A percentile compares a stretch with the other conserved stretches of the same genome.
phyloP scores from a whole-genome alignment of 768 basidiomycete species.

The Polyporus arcularius region DNA sequence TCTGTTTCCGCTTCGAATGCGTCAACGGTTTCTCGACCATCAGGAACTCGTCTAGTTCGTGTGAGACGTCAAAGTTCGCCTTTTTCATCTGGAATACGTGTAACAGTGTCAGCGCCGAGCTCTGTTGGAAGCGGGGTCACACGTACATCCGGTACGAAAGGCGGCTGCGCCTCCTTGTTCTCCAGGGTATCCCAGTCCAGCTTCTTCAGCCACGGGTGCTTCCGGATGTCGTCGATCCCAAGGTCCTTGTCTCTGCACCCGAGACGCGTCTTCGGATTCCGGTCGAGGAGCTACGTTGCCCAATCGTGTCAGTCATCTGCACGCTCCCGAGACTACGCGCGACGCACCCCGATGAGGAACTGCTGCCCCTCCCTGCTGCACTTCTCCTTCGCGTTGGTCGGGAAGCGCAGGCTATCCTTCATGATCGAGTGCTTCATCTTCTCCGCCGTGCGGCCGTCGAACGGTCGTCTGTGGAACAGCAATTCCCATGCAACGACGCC shows the following conservation, averaged over 20 bases:
- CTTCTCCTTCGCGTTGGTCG: slow-evolving; percentile 61
- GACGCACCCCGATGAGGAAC: slow-evolving; percentile 66
- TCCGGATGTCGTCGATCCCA: slow-evolving; percentile 76
- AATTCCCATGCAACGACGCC: slow-evolving; percentile 91
- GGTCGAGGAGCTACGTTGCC: slow-evolving; percentile 71
- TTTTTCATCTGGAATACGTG: slow-evolving; percentile 69
- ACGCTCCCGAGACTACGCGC: slow-evolving; percentile 1
- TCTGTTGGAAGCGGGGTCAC: not conserved
- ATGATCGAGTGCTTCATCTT: slow-evolving; percentile 87
- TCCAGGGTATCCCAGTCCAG: slow-evolving; percentile 83
- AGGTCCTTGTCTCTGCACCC: slow-evolving; percentile 74
- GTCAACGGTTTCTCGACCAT: slow-evolving; percentile 98
- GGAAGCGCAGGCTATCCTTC: slow-evolving; percentile 76
- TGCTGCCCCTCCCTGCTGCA: slow-evolving; percentile 68
- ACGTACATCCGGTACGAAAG: slow-evolving; percentile 91
- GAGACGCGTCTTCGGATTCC: slow-evolving; percentile 74
- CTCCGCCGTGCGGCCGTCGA: slow-evolving; percentile 87
- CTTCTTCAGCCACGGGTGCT: slow-evolving; percentile 81
- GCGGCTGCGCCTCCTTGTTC: slow-evolving; percentile 69
- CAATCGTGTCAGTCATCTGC: not conserved
- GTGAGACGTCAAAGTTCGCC: slow-evolving; percentile 97
- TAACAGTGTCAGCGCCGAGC: too few relatives aligned
- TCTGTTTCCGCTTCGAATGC: slow-evolving; percentile 90
- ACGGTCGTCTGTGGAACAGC: slow-evolving; percentile 80
- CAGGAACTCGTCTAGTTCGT: slow-evolving; percentile 96